Conservation (phyloP, 129 eudicot species). For the Cynara cardunculus region DNA sequence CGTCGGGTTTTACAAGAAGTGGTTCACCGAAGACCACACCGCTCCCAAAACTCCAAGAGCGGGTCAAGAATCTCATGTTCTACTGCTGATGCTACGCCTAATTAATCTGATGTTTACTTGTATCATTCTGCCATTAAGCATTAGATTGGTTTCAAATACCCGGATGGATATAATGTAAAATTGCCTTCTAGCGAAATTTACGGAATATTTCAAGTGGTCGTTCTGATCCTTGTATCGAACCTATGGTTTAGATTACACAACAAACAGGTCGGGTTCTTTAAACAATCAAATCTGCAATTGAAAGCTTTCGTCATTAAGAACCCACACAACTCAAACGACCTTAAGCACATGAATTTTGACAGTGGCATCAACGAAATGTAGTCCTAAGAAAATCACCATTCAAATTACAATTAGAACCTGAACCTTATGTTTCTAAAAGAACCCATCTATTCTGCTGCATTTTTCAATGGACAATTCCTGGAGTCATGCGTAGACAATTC, state of each 20-base stretch:
- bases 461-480: neutral
- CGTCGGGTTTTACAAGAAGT: neutral
- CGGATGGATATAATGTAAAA: neutral
- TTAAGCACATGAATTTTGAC: neutral
- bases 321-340: too few relatives aligned
- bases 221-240: neutral
- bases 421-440: neutral
- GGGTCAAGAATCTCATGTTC: slow-evolving; percentile 63
- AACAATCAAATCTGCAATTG: neutral
- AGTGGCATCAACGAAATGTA: neutral
- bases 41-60: slow-evolving; percentile 62
- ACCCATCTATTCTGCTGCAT: neutral
- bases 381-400: neutral
- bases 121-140: neutral
- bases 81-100: slow-evolving; percentile 39
- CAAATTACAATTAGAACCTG: neutral
- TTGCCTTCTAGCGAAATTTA: neutral
- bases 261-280: neutral
- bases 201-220: neutral
- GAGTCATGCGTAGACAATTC: neutral
- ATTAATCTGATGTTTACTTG: neutral
- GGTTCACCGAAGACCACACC: slow-evolving; percentile 46
- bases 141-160: neutral
- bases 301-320: neutral
- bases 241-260: neutral